Conservation (phyloP, 441 rosid genomes). For the Adansonia gregorii region DNA sequence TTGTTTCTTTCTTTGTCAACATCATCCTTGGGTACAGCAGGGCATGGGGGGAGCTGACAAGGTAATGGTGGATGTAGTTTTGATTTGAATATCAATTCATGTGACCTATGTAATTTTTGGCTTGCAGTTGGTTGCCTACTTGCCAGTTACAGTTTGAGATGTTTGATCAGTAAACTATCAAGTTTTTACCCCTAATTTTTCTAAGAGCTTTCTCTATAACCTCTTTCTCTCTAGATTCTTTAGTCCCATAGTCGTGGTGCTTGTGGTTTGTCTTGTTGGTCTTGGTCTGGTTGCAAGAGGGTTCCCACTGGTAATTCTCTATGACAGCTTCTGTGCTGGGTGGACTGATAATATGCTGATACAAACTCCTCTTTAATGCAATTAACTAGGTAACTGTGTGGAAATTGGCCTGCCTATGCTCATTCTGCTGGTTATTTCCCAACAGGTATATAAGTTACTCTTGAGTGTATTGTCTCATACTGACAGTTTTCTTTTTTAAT, state of each 20-base stretch:
- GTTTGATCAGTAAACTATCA: constrained; percentile 14
- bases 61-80: constrained; percentile 40
- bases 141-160: neutral
- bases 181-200: constrained; percentile 11
- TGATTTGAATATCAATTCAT: neutral
- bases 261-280: constrained; percentile 70
- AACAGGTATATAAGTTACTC: constrained; percentile 54
- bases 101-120: neutral
- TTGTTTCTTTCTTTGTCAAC: constrained; percentile 79
- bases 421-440: constrained; percentile 63
- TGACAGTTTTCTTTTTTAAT: neutral
- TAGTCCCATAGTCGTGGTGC: constrained; percentile 73
- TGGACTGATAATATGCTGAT: constrained; percentile 5
- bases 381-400: constrained; percentile 67
- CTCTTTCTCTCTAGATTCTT: constrained; percentile 51
- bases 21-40: constrained; percentile 74
- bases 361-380: constrained; percentile 11
- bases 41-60: constrained; percentile 73
- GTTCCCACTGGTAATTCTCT: constrained; percentile 75
- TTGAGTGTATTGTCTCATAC: neutral
- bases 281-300: constrained; percentile 85
- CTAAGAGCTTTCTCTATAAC: constrained; percentile 20
- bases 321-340: neutral
- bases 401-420: constrained; percentile 97
- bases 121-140: constrained; percentile 11